These are phyloP conservation scores for Boletus rubescentipes DNA, from an alignment of 768 basidiomycete species.

Conservation along the genomic window DNA sequence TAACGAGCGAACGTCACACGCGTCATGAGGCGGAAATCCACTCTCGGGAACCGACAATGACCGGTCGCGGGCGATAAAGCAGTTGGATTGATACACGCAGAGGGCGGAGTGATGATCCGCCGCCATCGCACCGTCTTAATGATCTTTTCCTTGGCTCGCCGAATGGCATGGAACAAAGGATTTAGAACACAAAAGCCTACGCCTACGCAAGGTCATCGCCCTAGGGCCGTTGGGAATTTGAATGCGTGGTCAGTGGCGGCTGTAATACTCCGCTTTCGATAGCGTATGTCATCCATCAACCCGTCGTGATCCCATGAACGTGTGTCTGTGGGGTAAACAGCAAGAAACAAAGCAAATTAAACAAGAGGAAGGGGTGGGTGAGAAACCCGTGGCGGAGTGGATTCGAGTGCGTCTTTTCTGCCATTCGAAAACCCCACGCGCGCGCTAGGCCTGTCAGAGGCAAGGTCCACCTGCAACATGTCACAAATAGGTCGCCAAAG, in stretches of 20 bases:
- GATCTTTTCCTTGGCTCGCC: not conserved
- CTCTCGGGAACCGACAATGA: not conserved
- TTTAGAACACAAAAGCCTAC: not conserved
- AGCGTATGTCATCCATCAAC: not conserved
- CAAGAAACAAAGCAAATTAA: constrained; percentile 1
- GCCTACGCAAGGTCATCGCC: not conserved
- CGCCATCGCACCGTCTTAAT: constrained; percentile 11
- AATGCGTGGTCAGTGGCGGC: not conserved
- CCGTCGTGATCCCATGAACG: constrained; percentile 11
- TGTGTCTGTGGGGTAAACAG: constrained; percentile 11
- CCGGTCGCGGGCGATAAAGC: constrained; percentile 7
- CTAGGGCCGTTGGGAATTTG: not conserved
- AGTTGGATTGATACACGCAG: not conserved
- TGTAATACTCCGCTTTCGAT: not conserved
- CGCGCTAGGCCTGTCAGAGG: constrained; percentile 1
- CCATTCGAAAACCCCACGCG: constrained; percentile 25
- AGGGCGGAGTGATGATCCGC: constrained; percentile 16
- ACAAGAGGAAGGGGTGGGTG: constrained; percentile 8
- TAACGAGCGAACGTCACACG: not conserved
- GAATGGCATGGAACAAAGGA: not conserved
- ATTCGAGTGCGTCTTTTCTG: constrained; percentile 29
- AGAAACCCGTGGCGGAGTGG: constrained; percentile 19
- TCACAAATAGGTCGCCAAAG: constrained; percentile 10
- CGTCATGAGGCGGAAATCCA: not conserved
- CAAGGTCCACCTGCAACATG: constrained; percentile 4